A percentile compares a stretch with the other conserved stretches of the same genome.
phyloP scores from a whole-genome alignment of 257 asterid species.

The Petunia axillaris region DNA sequence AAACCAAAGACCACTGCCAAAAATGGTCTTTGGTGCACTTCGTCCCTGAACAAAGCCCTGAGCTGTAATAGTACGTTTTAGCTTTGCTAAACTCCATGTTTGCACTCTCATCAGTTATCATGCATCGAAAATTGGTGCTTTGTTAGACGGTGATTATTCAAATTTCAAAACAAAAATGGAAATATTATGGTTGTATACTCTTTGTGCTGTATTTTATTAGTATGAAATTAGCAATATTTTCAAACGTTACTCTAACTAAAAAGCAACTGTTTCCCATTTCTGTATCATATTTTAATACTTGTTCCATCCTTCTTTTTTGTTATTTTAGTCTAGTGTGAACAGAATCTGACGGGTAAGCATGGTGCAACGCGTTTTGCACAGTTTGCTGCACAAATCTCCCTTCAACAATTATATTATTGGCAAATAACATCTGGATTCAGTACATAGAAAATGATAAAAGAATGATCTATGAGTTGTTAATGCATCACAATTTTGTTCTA shows the following conservation, averaged over 20 bases:
- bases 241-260: background rate
- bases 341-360: background rate
- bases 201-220: too few relatives aligned
- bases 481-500: background rate
- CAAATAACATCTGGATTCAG: background rate
- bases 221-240: too few relatives aligned
- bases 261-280: background rate
- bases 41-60: too few relatives aligned
- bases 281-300: background rate
- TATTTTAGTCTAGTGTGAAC: background rate
- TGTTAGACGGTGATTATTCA: too few relatives aligned
- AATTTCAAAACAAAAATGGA: too few relatives aligned
- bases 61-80: too few relatives aligned
- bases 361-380: background rate
- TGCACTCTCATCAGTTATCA: too few relatives aligned
- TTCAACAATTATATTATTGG: background rate
- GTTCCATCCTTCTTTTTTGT: background rate
- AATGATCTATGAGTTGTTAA: background rate
- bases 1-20: too few relatives aligned
- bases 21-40: too few relatives aligned
- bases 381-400: background rate
- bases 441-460: conserved; percentile 9
- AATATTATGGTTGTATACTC: too few relatives aligned
- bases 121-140: too few relatives aligned
- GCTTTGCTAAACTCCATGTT: too few relatives aligned